Evolutionary conservation across 345 rosid genomes (phyloP), one percentile per base, ranked within the genome.

Genomic region (Hypericum perforatum): DNA sequence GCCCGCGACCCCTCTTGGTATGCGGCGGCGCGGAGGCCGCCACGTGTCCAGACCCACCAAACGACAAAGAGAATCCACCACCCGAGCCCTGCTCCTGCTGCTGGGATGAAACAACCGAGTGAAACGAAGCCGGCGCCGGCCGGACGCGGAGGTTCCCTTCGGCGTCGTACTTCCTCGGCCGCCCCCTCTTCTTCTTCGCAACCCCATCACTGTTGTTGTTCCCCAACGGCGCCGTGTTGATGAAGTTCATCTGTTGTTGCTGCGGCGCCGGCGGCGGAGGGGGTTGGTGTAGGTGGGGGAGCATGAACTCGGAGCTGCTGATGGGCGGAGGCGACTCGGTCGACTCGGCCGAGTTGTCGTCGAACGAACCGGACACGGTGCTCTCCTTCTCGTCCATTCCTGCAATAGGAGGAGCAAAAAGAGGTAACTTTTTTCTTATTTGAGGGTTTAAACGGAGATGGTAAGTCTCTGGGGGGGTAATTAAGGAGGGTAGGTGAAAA

Each of bases 101-200:
- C 60, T 8, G 37, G 22, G 50, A 6, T 1, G 53, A 15, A 5
- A 46, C 8, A 12, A 39, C 0, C 11, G 52, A 58, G 11, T 52
- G 59, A 22, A 42, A 10, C 32, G 32, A 22, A 1, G 32, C 32
- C 32, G 32, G 32, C 32, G 32, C 32, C n/a, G 56, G 64, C 45
- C 13, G 9, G 22, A 54, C 56, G 39, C 75, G 73, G 39, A 67
- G 62, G 66, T 66, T 79, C 7, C 80, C 84, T 5, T 57, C 79
- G 3, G 70, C 22, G 37, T 71, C 76, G 29, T 74, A 65, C 56
- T 70, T 85, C 54, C 73, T 61, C 2, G 89, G 81, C 60, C 82
- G 63, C 41, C 78, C 86, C 60, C 86, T 79, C 56, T 60, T 80
- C 62, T 61, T 79, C 52, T 60, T 72, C 62, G 64, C 75, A 5